These are phyloP conservation scores for Zopfia rhizophila DNA, from an alignment of 2,329 filamentous ascomycete species.

Conservation along the genomic window DNA sequence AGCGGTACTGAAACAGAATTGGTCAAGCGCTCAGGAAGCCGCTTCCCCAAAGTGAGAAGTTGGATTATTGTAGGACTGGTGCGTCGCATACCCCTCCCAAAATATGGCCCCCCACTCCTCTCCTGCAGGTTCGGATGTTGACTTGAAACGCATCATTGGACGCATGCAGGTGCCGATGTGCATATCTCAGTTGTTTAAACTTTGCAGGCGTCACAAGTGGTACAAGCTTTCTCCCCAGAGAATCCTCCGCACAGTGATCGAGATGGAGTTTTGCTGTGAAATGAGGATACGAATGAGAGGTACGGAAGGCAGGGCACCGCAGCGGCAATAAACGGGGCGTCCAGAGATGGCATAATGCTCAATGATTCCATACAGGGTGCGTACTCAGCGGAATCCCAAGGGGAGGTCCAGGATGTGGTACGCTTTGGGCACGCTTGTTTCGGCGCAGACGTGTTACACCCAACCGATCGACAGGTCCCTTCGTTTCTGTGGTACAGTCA, in stretches of 20 bases:
- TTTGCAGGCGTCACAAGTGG: too few species aligned
- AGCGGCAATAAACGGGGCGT: constrained; percentile 8
- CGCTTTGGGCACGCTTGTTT: constrained; percentile 26
- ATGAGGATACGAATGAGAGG: background rate
- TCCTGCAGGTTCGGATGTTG: constrained; percentile 11
- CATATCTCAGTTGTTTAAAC: too few species aligned
- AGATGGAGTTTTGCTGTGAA: too few species aligned
- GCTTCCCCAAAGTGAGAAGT: too few species aligned
- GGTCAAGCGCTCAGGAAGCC: constrained; percentile 2
- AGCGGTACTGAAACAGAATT: constrained; percentile 12
- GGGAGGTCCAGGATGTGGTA: constrained; percentile 20
- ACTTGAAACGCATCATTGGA: constrained; percentile 26
- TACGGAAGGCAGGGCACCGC: constrained; percentile 6
- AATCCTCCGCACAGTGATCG: too few species aligned
- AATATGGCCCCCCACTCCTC: constrained; percentile 7
- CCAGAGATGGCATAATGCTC: constrained; percentile 28
- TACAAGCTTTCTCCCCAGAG: too few species aligned
- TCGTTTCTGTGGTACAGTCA: background rate
- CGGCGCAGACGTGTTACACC: constrained; percentile 18
- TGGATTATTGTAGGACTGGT: too few species aligned
- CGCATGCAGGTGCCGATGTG: background rate
- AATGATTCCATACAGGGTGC: constrained; percentile 8
- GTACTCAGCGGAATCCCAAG: constrained; percentile 8
- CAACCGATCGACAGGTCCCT: constrained; percentile 26
- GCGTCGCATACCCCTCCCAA: too few species aligned